Conservation (phyloP, 2,329 filamentous ascomycete species). For the Fusarium luffae region DNA sequence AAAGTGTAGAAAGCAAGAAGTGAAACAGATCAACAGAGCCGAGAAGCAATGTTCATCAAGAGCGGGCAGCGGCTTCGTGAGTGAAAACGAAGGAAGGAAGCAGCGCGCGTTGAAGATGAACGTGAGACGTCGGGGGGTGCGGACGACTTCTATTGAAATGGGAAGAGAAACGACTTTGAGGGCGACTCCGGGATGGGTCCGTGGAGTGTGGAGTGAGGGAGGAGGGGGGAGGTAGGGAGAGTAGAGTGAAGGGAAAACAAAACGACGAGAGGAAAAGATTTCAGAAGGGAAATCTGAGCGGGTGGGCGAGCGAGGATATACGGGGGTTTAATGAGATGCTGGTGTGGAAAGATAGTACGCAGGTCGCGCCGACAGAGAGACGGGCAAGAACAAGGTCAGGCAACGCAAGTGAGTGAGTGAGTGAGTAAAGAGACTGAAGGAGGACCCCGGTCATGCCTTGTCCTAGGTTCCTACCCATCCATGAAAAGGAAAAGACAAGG, state of each 20-base stretch:
- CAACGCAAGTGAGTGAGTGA: slow-evolving; percentile 11
- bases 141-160: slow-evolving; percentile 41
- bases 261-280: slow-evolving; percentile 48
- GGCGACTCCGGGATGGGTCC: slow-evolving; percentile 47
- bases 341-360: slow-evolving; percentile 36
- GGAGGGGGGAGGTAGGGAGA: slow-evolving; percentile 40
- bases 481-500: slow-evolving; percentile 39
- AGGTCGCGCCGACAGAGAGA: slow-evolving; percentile 37
- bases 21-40: slow-evolving; percentile 47
- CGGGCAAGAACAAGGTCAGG: slow-evolving; percentile 22
- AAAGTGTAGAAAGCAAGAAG: slow-evolving; percentile 53
- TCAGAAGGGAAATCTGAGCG: slow-evolving; percentile 43
- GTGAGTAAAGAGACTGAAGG: slow-evolving; percentile 29
- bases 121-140: slow-evolving; percentile 41
- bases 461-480: slow-evolving; percentile 8
- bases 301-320: slow-evolving; percentile 43
- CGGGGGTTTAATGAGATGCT: slow-evolving; percentile 51
- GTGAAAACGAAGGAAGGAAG: slow-evolving; percentile 45
- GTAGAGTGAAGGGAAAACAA: slow-evolving; percentile 48
- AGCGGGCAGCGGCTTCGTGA: slow-evolving; percentile 41
- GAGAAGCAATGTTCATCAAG: slow-evolving; percentile 44
- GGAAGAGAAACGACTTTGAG: slow-evolving; percentile 44
- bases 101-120: slow-evolving; percentile 37
- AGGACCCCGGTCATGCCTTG: slow-evolving; percentile 2
- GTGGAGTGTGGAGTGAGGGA: slow-evolving; percentile 49